These are phyloP conservation scores for Epichloe scottii DNA, from an alignment of 2,329 filamentous ascomycete species.

Conservation along the genomic window DNA sequence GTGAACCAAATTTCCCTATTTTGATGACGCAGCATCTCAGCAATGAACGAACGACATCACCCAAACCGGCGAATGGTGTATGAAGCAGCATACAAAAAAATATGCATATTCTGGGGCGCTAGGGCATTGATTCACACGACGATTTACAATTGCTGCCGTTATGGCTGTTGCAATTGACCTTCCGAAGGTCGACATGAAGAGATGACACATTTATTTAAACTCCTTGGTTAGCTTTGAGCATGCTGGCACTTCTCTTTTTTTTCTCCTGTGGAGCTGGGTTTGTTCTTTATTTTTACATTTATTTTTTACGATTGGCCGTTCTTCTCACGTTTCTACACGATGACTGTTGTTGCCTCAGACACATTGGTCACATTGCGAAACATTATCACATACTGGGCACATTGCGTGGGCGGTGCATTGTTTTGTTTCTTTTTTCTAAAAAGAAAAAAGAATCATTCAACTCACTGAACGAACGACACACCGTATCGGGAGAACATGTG, in stretches of 20 bases:
- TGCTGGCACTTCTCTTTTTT: not conserved
- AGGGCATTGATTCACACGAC: slow-evolving; percentile 20
- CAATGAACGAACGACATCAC: slow-evolving; percentile 20
- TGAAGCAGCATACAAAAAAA: slow-evolving; percentile 16
- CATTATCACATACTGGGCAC: not conserved
- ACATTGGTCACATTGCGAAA: not conserved
- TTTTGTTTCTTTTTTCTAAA: not conserved
- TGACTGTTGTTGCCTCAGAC: not conserved
- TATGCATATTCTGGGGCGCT: slow-evolving; percentile 26
- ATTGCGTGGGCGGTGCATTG: not conserved
- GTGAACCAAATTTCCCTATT: slow-evolving; percentile 11
- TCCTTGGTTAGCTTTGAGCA: not conserved
- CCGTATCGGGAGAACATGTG: not conserved
- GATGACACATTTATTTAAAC: slow-evolving; percentile 2
- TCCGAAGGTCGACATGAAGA: slow-evolving; percentile 4
- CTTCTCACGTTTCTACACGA: not conserved
- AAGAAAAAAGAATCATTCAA: not conserved
- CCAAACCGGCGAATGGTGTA: slow-evolving; percentile 28
- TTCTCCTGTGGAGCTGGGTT: not conserved
- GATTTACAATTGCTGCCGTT: slow-evolving; percentile 15
- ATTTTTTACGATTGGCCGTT: not conserved
- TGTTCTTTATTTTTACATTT: not conserved
- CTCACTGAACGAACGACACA: not conserved
- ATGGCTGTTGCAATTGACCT: slow-evolving; percentile 9
- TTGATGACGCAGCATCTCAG: slow-evolving; percentile 22